phyloP scores from a whole-genome alignment of 495 filamentous ascomycete species.

The Aspergillus egyptiacus region DNA sequence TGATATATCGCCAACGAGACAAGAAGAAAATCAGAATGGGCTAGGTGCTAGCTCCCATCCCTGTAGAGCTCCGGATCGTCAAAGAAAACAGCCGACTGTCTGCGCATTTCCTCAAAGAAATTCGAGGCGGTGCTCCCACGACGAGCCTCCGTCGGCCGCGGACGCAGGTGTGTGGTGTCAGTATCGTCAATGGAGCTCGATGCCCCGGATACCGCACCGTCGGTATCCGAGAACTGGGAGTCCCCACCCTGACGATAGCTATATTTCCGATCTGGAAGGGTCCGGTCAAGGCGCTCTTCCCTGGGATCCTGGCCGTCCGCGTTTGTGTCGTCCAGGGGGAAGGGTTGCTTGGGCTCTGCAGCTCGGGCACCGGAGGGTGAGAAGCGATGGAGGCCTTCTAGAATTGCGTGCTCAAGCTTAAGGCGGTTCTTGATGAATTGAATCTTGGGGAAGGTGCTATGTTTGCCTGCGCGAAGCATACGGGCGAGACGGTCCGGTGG shows the following conservation, averaged over 20 bases:
- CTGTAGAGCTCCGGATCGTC: constrained; percentile 46
- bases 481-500: constrained; percentile 63
- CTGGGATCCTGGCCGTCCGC: constrained; percentile 18
- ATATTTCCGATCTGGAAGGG: constrained; percentile 27
- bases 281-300: constrained; percentile 27
- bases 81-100: constrained; percentile 59
- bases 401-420: constrained; percentile 73
- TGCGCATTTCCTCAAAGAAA: constrained; percentile 52
- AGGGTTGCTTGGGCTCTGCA: constrained; percentile 19
- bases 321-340: constrained; percentile 6
- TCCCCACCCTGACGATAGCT: constrained; percentile 21
- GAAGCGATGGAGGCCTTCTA: constrained; percentile 61
- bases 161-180: constrained; percentile 22
- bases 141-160: constrained; percentile 13
- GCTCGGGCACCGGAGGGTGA: constrained; percentile 25
- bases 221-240: constrained; percentile 7
- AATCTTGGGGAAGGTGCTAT: constrained; percentile 80
- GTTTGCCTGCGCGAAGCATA: constrained; percentile 86
- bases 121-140: constrained; percentile 29
- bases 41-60: constrained; percentile 18
- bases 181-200: constrained; percentile 22
- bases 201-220: constrained; percentile 10
- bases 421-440: constrained; percentile 84
- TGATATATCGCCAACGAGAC: too few relatives aligned
- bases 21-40: too few relatives aligned